phyloP scores from a whole-genome alignment of 169 alveolate genomes.

The Miamiensis avidus region DNA sequence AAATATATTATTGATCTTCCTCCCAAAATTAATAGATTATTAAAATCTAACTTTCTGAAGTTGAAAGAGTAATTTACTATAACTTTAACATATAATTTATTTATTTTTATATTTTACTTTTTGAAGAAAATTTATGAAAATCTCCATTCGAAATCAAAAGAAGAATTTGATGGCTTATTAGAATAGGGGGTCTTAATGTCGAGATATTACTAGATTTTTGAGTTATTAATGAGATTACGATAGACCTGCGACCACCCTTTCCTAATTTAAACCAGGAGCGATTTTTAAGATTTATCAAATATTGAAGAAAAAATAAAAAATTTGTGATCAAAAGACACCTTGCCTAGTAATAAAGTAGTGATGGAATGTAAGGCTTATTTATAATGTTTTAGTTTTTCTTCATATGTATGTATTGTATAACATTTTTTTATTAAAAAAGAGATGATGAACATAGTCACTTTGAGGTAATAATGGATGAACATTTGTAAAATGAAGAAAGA shows the following conservation, averaged over 20 bases:
- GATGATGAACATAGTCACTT: background rate
- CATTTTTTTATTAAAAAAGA: too few species aligned
- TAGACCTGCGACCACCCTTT: conserved; percentile 85
- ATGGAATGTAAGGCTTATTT: background rate
- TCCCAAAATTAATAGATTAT: conserved; percentile 76
- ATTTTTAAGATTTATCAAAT: conserved; percentile 44
- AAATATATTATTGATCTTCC: conserved; percentile 80
- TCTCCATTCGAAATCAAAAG: conserved; percentile 53
- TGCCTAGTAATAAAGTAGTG: background rate
- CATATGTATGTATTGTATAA: too few species aligned
- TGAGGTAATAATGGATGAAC: conserved; percentile 22
- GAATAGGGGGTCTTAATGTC: conserved; percentile 68
- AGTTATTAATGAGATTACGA: conserved; percentile 76
- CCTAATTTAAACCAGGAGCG: conserved; percentile 48
- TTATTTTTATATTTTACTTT: conserved; percentile 66
- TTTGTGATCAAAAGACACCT: conserved; percentile 20
- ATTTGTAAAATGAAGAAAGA: conserved; percentile 23
- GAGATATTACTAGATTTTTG: conserved; percentile 79
- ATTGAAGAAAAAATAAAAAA: conserved; percentile 32
- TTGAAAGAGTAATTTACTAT: conserved; percentile 64
- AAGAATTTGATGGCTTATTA: conserved; percentile 67
- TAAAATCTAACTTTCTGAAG: conserved; percentile 69
- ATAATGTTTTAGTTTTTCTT: too few species aligned
- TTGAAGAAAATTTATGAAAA: conserved; percentile 29
- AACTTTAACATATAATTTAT: conserved; percentile 60